A percentile compares a stretch with the other conserved stretches of the same genome.
Evolutionary conservation across 177 flowering plant genomes (phyloP).

Genomic region (Tripterygium wilfordii): DNA sequence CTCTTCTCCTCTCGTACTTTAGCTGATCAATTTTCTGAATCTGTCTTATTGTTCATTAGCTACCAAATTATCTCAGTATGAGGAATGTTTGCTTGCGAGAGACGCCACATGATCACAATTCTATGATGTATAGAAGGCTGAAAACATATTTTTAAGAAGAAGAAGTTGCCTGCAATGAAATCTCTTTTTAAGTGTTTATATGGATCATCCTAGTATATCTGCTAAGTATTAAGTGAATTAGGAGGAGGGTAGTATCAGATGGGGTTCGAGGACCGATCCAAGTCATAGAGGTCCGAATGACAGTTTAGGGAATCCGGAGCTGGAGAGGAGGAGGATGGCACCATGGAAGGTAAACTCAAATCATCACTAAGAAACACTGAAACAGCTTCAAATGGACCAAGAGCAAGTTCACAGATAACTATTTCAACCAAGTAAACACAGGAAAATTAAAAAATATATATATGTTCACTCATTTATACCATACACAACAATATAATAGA

Average conservation of each 20-base stretch:
- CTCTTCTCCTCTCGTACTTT: too few species aligned
- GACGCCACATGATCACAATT: too few species aligned
- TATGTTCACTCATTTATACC: too few species aligned
- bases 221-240: conserved; percentile 36
- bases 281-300: conserved; percentile 32
- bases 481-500: background rate
- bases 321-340: conserved; percentile 49
- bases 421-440: conserved; percentile 13
- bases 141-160: too few species aligned
- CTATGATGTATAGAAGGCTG: too few species aligned
- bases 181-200: conserved; percentile 76
- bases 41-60: too few species aligned
- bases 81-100: too few species aligned
- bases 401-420: conserved; percentile 41
- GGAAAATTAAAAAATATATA: too few species aligned
- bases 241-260: conserved; percentile 12
- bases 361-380: conserved; percentile 31
- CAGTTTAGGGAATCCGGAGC: conserved; percentile 30
- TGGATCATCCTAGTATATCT: conserved; percentile 85
- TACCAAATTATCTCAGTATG: too few species aligned
- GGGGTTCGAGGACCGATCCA: conserved; percentile 27
- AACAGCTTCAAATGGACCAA: conserved; percentile 67
- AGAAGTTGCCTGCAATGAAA: conserved; percentile 93
- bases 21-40: too few species aligned
- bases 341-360: conserved; percentile 52